phyloP scores from a whole-genome alignment of 495 filamentous ascomycete genomes.

The Lindgomyces ingoldianus region DNA sequence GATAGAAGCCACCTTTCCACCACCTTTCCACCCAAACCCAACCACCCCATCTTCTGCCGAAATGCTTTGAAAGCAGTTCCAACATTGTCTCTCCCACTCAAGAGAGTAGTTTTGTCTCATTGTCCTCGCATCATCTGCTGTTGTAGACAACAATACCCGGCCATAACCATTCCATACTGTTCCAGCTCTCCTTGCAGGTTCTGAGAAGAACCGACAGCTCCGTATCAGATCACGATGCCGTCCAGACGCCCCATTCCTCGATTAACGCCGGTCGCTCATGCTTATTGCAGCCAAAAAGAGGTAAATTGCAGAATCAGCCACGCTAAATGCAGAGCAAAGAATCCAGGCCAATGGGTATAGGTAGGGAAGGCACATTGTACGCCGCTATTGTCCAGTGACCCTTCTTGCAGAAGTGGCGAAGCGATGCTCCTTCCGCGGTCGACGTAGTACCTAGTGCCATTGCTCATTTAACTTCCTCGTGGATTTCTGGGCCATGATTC shows the following conservation, averaged over 20 bases:
- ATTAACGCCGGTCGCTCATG: slow-evolving; percentile 39
- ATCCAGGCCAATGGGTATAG: slow-evolving; percentile 22
- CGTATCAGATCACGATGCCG: background rate
- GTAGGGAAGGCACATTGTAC: background rate
- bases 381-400: slow-evolving; percentile 4
- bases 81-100: background rate
- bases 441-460: background rate
- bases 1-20: background rate
- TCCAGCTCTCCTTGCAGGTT: background rate
- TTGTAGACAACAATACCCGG: background rate
- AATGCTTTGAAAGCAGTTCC: background rate
- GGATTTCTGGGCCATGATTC: slow-evolving; percentile 30
- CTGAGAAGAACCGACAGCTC: too few species aligned
- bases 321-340: slow-evolving; percentile 38
- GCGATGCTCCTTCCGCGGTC: background rate
- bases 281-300: slow-evolving; percentile 25
- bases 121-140: background rate
- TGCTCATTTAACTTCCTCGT: slow-evolving; percentile 38
- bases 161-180: background rate
- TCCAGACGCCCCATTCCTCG: slow-evolving; percentile 1
- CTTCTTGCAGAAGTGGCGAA: slow-evolving; percentile 13
- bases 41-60: background rate
- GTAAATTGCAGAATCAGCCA: slow-evolving; percentile 20
- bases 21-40: background rate
- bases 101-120: background rate